Evolutionary conservation across 306 rosid genomes (phyloP).

Genomic region (Psophocarpus tetragonolobus): DNA sequence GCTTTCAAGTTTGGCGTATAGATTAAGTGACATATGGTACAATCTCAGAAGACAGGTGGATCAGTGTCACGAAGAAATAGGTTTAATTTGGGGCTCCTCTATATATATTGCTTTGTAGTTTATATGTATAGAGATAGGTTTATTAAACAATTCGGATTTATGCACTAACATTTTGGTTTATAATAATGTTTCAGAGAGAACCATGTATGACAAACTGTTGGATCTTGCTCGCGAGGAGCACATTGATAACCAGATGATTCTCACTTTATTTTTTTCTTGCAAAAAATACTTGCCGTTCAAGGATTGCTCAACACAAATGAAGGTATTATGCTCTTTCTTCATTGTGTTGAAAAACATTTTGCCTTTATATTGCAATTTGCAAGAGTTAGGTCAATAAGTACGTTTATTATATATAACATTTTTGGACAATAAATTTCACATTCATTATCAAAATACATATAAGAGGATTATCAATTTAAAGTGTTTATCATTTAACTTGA

Average conservation of each 20-base stretch:
- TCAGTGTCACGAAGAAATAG: slow-evolving; percentile 27
- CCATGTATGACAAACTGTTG: slow-evolving; percentile 46
- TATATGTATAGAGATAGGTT: slow-evolving; percentile 1
- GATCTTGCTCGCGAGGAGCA: slow-evolving; percentile 39
- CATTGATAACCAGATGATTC: slow-evolving; percentile 56
- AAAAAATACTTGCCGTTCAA: slow-evolving; percentile 55
- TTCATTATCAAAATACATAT: not conserved
- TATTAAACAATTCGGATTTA: not conserved
- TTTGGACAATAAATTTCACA: not conserved
- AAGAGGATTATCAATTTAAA: not conserved
- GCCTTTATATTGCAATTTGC: not conserved
- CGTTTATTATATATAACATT: not conserved
- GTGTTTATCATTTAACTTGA: not conserved
- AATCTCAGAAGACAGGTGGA: slow-evolving; percentile 42
- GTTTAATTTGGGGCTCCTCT: slow-evolving; percentile 27
- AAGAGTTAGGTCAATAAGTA: not conserved
- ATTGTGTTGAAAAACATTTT: slow-evolving; percentile 6
- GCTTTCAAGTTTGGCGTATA: slow-evolving; percentile 58
- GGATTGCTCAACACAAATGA: slow-evolving; percentile 48
- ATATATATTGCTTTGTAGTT: not conserved
- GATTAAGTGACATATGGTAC: slow-evolving; percentile 45
- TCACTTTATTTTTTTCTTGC: slow-evolving; percentile 50
- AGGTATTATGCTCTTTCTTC: slow-evolving; percentile 35
- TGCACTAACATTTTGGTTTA: slow-evolving; percentile 5
- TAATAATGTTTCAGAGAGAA: slow-evolving; percentile 49